A percentile compares a stretch with the other conserved stretches of the same genome.
Conservation (phyloP, 2,329 filamentous ascomycete genomes). For the Penicillium carneum region DNA sequence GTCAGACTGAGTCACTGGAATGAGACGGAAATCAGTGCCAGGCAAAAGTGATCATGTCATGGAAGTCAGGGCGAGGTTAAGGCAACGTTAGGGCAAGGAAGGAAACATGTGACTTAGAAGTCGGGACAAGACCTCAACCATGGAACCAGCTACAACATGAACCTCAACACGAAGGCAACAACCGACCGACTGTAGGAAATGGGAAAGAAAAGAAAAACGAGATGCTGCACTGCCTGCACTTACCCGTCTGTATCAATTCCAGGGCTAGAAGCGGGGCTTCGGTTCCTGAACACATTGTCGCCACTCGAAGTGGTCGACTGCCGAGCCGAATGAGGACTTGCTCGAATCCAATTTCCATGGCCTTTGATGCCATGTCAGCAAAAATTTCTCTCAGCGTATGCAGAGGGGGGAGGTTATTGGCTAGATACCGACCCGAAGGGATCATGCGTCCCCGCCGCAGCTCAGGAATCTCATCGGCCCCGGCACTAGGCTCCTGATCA, state of each 20-base stretch:
- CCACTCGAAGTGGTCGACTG: constrained; percentile 61
- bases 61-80: not conserved
- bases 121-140: not conserved
- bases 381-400: constrained; percentile 41
- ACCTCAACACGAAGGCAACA: not conserved
- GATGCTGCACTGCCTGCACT: constrained; percentile 21
- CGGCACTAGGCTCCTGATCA: constrained; percentile 10
- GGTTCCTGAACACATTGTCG: constrained; percentile 80
- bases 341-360: constrained; percentile 47
- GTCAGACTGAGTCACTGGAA: not conserved
- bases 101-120: constrained; percentile 1
- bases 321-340: constrained; percentile 52
- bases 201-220: not conserved
- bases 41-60: not conserved
- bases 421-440: constrained; percentile 27
- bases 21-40: not conserved
- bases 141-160: not conserved
- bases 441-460: constrained; percentile 22
- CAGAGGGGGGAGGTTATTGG: constrained; percentile 37
- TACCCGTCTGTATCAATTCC: constrained; percentile 61
- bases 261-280: constrained; percentile 75
- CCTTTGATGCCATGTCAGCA: constrained; percentile 36
- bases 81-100: constrained; percentile 7
- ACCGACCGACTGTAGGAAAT: not conserved
- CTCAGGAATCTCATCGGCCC: constrained; percentile 34